Evolutionary conservation across 2,329 filamentous ascomycete genomes (phyloP).

Genomic region (Hirsutella rhossiliensis): DNA sequence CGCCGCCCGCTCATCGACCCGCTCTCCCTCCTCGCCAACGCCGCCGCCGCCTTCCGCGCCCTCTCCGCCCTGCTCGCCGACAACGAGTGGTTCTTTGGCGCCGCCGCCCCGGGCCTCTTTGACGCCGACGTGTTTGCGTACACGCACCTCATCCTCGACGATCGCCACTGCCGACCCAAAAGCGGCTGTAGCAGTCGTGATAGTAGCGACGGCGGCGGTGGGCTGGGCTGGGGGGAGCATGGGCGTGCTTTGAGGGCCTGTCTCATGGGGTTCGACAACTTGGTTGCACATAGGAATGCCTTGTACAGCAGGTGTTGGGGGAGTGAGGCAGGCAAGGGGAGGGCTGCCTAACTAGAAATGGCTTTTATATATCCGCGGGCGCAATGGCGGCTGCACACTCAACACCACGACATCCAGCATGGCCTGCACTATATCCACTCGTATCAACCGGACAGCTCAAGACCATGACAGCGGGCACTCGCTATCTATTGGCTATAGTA

Average conservation of each 20-base stretch:
- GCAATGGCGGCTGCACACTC: no score
- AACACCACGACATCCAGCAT: no score
- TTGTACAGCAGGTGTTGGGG: neutral
- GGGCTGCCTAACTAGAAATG: no score
- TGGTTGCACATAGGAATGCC: conserved; percentile 36
- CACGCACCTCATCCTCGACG: conserved; percentile 65
- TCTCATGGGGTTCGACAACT: conserved; percentile 43
- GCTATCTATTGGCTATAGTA: no score
- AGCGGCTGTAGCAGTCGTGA: no score
- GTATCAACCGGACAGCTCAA: no score
- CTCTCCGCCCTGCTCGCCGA: conserved; percentile 29
- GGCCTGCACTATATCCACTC: no score
- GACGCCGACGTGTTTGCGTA: conserved; percentile 89
- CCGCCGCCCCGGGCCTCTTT: conserved; percentile 53
- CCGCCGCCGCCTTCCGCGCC: conserved; percentile 31
- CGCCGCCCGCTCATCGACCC: conserved; percentile 24
- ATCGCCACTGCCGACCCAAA: no score
- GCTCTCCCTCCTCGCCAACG: conserved; percentile 28
- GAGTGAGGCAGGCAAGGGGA: no score
- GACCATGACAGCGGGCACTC: no score
- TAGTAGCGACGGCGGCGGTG: no score
- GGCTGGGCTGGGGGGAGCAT: conserved; percentile 51
- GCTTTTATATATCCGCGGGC: no score
- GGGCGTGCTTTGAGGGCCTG: conserved; percentile 36
- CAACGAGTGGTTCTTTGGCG: conserved; percentile 36